Base-by-base conservation (phyloP, 768 basidiomycete genomes). In the Stropharia rugosoannulata region DNA sequence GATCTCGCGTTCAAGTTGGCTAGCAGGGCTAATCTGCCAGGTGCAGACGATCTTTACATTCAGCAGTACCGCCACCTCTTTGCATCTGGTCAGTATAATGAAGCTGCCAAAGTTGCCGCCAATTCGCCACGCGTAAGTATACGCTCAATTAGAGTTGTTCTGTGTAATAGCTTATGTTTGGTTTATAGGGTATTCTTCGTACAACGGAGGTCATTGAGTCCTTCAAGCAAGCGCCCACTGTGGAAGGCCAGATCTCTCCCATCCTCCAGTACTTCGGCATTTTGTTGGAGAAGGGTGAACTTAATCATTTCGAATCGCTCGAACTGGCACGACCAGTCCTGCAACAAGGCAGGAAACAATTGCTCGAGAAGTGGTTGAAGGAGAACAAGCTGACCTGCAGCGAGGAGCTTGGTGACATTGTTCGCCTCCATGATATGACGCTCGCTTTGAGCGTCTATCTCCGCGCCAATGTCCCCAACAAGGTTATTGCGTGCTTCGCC, bases 371-470 rank as follows among this genome's bases (percentile, higher is more conserved):
- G 66, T 99, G 97, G 97, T 75, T 99, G 58, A 99, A 99, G 74
- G 97, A 99, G 80, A 98, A 97, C 77, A 99, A 98, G 86, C 86
- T 99, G 51, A 95, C 96, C 54, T 99, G 97, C 76, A 95, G 91
- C 63, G 97, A 99, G 73, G 96, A 99, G 70, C 87, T 99, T 22
- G 97, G 97, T 38, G 96, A 99, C 67, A 90, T 98, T 54, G 96
- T 98, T 51, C 89, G 97, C 35, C 71, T 87, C 16, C 87, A 95
- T 70, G 97, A 99, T 70, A 92, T 98, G 90, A 98, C 94, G 0
- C 83, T 99, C 54, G 97, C 97, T 10, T 81, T 99, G 45, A 96
- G 95, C 59, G 95, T 99, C 54, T 99, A 99, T 68, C 86, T 99
- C 22, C 87, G 97, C 51, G 97, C 97, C 51, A 98, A 96, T 65